Evolutionary conservation across 495 filamentous ascomycete genomes (phyloP), one percentile per base, ranked within the genome.

Genomic region (Saxispiralis lemnorum): DNA sequence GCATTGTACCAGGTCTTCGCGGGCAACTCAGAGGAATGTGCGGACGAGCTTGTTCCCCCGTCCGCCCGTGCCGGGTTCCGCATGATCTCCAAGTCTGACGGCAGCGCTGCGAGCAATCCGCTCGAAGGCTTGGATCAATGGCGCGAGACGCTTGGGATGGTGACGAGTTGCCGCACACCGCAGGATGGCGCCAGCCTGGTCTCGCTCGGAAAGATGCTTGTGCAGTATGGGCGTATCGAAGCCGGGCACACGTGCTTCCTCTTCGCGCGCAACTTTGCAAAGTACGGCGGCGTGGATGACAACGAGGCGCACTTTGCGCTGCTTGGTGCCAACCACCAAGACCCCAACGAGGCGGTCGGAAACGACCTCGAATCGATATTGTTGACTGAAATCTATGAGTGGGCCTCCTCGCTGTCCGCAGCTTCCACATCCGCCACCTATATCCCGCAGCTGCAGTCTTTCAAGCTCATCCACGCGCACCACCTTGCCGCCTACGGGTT

Each of bases 31-130:
- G 88, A 95, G 44, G 92, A 96, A 49, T 88, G 85, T 48, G 73
- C 96, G 24, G 89, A 99, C 58, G 86, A 95, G 54, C 75, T 99
- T 37, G 89, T 99, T n/a, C 88, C 89, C 9, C 79, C 79, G 17
- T 89, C 87, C 43, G 92, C 89, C 33, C 73, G 92, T 28, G 83
- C 87, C 37, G 92, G 92, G 5, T 72, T 95, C 46, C 84, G 89
- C 56, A 79, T 99, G 66, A 69, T 92, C 47, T 84, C 76, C 53
- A 79, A 76, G 40, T 66, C 73, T 20, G 65, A 73, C 47, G 65
- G 70, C 18, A 62, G 69, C 38, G 53, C 72, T 16, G 69, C 77
- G 7, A 81, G 79, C 52, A 79, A 85, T 57, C 78, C 79, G 0
- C 63, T 83, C 16, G 81, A 81, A 54, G 89, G 89, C 13, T 67